Evolutionary conservation across 2,329 filamentous ascomycete genomes (phyloP).

Genomic region (Pseudogymnoascus sp.): DNA sequence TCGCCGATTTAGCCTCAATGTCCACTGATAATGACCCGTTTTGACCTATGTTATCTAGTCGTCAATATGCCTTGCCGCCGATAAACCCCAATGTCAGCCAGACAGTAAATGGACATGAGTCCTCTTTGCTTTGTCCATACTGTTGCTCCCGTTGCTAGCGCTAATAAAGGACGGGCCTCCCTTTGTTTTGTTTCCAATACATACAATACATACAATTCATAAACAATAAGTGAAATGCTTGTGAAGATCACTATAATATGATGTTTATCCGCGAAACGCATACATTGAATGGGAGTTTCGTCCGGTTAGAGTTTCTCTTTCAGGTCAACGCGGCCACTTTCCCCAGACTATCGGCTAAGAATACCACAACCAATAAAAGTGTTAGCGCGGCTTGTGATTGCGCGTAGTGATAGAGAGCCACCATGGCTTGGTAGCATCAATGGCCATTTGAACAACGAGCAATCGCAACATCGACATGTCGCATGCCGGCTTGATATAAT

Average conservation of each 20-base stretch:
- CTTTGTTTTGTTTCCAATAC: background rate
- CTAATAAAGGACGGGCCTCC: no score
- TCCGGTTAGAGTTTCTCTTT: slow-evolving; percentile 2
- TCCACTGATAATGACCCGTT: background rate
- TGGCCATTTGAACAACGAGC: background rate
- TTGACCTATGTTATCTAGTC: background rate
- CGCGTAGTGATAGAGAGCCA: slow-evolving; percentile 8
- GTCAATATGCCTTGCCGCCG: background rate
- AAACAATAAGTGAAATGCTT: background rate
- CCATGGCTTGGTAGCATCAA: slow-evolving; percentile 4
- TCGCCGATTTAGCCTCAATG: background rate
- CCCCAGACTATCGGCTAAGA: slow-evolving; percentile 9
- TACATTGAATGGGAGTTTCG: background rate
- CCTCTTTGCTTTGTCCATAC: background rate
- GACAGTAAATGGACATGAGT: background rate
- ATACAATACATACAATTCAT: background rate
- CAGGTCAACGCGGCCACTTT: background rate
- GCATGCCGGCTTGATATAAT: slow-evolving; percentile 8
- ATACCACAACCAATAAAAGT: slow-evolving; percentile 8
- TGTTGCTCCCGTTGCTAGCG: background rate
- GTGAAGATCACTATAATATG: background rate
- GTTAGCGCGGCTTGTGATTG: slow-evolving; percentile 10
- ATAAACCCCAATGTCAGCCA: background rate
- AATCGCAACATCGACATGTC: slow-evolving; percentile 9
- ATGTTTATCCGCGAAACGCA: background rate